phyloP scores from a whole-genome alignment of 805 yeast genomes.

The Cyberlindnera nakhonratchasimensis region DNA sequence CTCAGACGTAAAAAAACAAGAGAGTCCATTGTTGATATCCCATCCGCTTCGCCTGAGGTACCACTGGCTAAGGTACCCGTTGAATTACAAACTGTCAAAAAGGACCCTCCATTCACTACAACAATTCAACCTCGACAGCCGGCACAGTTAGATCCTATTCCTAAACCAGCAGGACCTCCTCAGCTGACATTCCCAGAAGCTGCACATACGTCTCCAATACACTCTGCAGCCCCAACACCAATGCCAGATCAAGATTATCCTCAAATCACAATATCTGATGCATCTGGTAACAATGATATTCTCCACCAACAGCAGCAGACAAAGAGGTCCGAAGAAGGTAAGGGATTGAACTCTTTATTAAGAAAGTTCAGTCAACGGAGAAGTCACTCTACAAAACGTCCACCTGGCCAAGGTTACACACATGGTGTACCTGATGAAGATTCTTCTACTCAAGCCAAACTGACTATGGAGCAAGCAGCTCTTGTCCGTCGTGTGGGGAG shows the following conservation, averaged over 20 bases:
- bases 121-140: neutral
- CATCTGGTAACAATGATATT: conserved; percentile 35
- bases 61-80: neutral
- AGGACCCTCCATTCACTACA: neutral
- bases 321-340: conserved; percentile 30
- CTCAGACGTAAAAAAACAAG: conserved; percentile 62
- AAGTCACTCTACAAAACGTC: conserved; percentile 26
- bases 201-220: conserved; percentile 49
- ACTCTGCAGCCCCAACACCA: conserved; percentile 36
- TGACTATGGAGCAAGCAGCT: conserved; percentile 13
- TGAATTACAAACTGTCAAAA: neutral
- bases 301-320: conserved; percentile 36
- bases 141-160: neutral
- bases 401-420: conserved; percentile 12
- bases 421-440: conserved; percentile 9
- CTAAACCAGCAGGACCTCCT: conserved; percentile 39
- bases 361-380: conserved; percentile 30
- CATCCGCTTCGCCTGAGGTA: conserved; percentile 14
- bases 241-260: conserved; percentile 37
- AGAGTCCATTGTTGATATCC: conserved; percentile 36
- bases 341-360: conserved; percentile 29
- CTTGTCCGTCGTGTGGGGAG: conserved; percentile 27
- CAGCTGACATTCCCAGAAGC: conserved; percentile 44
- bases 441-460: conserved; percentile 1
- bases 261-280: conserved; percentile 40